Percentiles rank a stretch among this genome's conserved stretches.
Evolutionary conservation across 345 rosid species (phyloP).

Genomic region (Acer saccharum): DNA sequence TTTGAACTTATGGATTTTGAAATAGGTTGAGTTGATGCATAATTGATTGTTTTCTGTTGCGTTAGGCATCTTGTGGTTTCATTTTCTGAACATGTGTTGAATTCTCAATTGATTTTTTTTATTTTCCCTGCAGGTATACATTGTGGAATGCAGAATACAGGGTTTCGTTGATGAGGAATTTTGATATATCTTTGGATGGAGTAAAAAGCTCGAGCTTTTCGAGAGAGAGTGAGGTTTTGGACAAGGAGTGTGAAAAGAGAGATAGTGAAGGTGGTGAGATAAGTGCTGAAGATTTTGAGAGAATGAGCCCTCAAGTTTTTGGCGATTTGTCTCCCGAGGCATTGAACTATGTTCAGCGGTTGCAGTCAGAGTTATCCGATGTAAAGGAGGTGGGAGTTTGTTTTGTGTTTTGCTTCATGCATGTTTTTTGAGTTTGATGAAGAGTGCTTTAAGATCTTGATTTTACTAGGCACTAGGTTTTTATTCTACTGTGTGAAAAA

Average conservation of each 20-base stretch:
- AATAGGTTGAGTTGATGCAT: neutral
- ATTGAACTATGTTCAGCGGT: conserved; percentile 55
- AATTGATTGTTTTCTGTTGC: neutral
- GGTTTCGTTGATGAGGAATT: conserved; percentile 70
- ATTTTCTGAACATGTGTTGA: neutral
- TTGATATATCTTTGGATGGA: conserved; percentile 44
- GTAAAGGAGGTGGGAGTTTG: conserved; percentile 53
- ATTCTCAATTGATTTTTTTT: neutral
- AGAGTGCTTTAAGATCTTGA: neutral
- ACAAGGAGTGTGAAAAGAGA: conserved; percentile 33
- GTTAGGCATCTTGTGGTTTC: neutral
- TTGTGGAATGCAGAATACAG: conserved; percentile 96
- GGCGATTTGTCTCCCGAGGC: conserved; percentile 75
- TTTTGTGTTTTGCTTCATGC: neutral
- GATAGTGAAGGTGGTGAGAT: conserved; percentile 28
- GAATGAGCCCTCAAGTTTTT: conserved; percentile 54
- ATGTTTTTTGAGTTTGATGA: neutral
- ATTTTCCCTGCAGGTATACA: conserved; percentile 57
- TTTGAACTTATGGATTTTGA: neutral
- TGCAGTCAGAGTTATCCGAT: conserved; percentile 63
- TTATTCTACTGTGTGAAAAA: neutral
- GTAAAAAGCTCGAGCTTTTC: conserved; percentile 25
- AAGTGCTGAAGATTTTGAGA: conserved; percentile 46
- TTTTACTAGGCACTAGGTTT: neutral
- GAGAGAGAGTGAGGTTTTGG: conserved; percentile 26